Conservation (phyloP, 495 filamentous ascomycete genomes). For the Hypoxylon subgilvum region DNA sequence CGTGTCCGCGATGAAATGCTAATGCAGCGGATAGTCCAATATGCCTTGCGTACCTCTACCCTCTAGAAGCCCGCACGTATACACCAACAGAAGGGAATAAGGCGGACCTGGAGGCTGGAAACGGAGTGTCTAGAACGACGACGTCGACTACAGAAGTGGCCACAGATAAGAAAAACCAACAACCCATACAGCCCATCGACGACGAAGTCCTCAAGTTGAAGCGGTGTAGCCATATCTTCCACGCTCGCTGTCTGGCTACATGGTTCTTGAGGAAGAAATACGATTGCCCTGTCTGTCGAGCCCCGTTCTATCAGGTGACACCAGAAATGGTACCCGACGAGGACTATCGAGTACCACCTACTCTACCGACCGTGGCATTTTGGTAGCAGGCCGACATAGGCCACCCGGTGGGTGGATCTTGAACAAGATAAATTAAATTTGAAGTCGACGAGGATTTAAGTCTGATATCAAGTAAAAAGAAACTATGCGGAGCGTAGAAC, state of each 20-base stretch:
- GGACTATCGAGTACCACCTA: slow-evolving; percentile 12
- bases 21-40: slow-evolving; percentile 15
- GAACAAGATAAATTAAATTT: too few relatives aligned
- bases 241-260: slow-evolving; percentile 32
- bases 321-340: neutral
- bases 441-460: too few relatives aligned
- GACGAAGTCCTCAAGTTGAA: slow-evolving; percentile 32
- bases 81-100: slow-evolving; percentile 2
- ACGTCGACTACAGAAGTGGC: neutral
- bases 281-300: slow-evolving; percentile 35
- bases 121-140: slow-evolving; percentile 1
- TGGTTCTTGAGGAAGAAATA: slow-evolving; percentile 33
- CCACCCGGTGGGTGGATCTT: too few relatives aligned
- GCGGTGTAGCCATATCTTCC: slow-evolving; percentile 36
- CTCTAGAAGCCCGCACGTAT: neutral
- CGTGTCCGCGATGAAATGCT: neutral
- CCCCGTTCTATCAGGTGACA: slow-evolving; percentile 20
- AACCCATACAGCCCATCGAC: slow-evolving; percentile 10
- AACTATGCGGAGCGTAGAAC: too few relatives aligned
- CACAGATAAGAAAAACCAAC: neutral
- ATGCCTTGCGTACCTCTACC: slow-evolving; percentile 25
- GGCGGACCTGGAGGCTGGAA: slow-evolving; percentile 18
- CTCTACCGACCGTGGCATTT: slow-evolving; percentile 12
- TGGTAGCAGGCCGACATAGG: slow-evolving; percentile 16
- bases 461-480: too few relatives aligned